Evolutionary conservation across 2,329 filamentous ascomycete species (phyloP).

Genomic region (Escovopsis sp.): DNA sequence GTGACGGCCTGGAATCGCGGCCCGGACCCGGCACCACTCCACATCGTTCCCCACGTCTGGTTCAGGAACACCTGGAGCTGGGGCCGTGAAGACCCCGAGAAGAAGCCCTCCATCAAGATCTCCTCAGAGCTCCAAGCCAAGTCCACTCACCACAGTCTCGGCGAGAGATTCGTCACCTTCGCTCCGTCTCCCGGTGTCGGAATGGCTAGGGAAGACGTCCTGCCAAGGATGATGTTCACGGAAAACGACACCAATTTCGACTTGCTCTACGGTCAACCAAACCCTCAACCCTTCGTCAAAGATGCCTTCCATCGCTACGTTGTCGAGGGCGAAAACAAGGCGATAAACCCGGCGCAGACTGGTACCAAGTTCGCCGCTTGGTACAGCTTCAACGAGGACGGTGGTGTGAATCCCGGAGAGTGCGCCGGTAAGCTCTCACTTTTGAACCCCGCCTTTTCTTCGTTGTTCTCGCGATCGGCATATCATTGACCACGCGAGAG

Average conservation of each 20-base stretch:
- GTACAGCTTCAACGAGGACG: constrained; percentile 82
- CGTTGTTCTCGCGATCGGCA: not conserved
- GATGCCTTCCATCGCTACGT: constrained; percentile 88
- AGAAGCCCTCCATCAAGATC: constrained; percentile 65
- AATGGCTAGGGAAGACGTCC: constrained; percentile 62
- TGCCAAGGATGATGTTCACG: constrained; percentile 77
- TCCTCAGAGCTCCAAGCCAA: constrained; percentile 52
- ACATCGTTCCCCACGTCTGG: constrained; percentile 91
- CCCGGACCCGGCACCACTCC: constrained; percentile 74
- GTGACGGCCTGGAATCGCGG: constrained; percentile 95
- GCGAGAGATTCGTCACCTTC: constrained; percentile 67
- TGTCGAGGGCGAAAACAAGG: constrained; percentile 63
- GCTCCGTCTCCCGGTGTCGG: constrained; percentile 83
- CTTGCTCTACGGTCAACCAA: constrained; percentile 59
- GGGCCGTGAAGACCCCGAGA: constrained; percentile 61
- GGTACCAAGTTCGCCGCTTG: constrained; percentile 87
- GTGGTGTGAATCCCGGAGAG: constrained; percentile 76
- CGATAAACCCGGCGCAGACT: constrained; percentile 61
- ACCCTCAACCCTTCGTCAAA: constrained; percentile 75
- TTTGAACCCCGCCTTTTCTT: not conserved
- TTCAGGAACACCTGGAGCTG: constrained; percentile 96
- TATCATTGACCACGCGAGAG: not conserved
- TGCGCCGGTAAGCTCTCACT: constrained; percentile 52
- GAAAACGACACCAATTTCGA: constrained; percentile 90
- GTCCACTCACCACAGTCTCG: constrained; percentile 66